Evolutionary conservation across 2,329 filamentous ascomycete species (phyloP).

Genomic region (Nigrospora sphaerica): DNA sequence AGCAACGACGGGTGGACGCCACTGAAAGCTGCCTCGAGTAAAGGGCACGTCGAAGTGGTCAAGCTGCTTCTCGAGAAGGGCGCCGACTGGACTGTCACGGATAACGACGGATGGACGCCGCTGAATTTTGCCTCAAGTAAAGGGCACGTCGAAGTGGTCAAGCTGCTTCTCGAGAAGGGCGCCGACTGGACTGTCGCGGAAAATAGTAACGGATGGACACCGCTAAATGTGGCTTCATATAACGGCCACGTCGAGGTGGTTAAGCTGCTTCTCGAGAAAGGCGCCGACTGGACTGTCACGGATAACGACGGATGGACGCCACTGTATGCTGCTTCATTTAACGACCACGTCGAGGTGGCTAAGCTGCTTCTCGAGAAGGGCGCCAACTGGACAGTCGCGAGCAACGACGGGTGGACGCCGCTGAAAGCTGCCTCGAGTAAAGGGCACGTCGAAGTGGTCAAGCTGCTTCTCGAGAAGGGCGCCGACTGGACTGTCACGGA

Average conservation of each 20-base stretch:
- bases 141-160: no score
- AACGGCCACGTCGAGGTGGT: no score
- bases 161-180: no score
- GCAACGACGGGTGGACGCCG: not conserved
- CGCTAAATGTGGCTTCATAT: no score
- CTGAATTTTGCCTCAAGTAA: no score
- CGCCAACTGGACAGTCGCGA: not conserved
- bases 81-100: not conserved
- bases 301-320: no score
- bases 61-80: not conserved
- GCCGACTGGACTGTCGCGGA: no score
- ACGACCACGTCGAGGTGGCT: no score
- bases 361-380: not conserved
- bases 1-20: conserved; percentile 17
- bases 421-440: not conserved
- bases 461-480: not conserved
- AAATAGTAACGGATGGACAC: no score
- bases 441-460: not conserved
- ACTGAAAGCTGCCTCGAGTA: not conserved
- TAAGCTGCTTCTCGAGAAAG: not conserved
- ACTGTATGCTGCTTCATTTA: no score
- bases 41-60: not conserved
- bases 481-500: no score
- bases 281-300: not conserved
- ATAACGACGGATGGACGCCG: conserved; percentile 1